Percentiles rank a stretch among this genome's conserved stretches.
phyloP scores from a whole-genome alignment of 1,284 basidiomycete genomes.

The Cutaneotrichosporon curvatum region DNA sequence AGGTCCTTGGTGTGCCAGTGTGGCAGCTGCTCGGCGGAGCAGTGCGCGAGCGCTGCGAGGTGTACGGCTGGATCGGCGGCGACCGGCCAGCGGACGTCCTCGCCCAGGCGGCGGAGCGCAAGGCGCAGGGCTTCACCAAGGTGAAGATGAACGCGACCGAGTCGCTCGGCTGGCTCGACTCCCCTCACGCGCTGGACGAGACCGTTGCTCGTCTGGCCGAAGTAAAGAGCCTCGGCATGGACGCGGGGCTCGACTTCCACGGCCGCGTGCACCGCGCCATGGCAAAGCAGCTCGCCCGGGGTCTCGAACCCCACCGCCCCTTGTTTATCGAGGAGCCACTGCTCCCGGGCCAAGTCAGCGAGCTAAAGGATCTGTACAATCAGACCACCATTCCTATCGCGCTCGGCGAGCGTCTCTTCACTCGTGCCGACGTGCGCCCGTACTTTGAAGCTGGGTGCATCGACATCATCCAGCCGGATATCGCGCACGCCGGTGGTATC shows the following conservation, averaged over 20 bases:
- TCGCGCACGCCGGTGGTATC: conserved; percentile 56
- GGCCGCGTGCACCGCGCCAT: conserved; percentile 61
- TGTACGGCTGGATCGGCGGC: conserved; percentile 50
- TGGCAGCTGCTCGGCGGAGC: conserved; percentile 69
- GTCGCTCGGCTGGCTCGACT: conserved; percentile 49
- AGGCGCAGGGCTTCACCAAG: conserved; percentile 64
- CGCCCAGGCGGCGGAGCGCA: conserved; percentile 56
- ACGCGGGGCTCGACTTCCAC: conserved; percentile 55
- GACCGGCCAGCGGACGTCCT: conserved; percentile 61
- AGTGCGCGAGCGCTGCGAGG: conserved; percentile 48
- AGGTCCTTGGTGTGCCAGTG: conserved; percentile 64
- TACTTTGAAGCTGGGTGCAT: conserved; percentile 57
- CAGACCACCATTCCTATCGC: conserved; percentile 50
- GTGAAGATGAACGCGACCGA: conserved; percentile 60
- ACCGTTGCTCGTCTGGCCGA: conserved; percentile 59
- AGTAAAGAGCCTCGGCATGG: conserved; percentile 58
- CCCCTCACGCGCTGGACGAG: conserved; percentile 52
- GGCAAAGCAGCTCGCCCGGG: conserved; percentile 66
- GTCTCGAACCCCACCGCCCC: conserved; percentile 59
- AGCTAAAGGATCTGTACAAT: conserved; percentile 48
- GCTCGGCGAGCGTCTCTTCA: conserved; percentile 65
- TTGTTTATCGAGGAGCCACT: conserved; percentile 73
- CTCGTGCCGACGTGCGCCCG: conserved; percentile 62
- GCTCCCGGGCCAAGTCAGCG: conserved; percentile 50
- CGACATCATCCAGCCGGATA: conserved; percentile 70